These are phyloP conservation scores for Lentinula detonsa DNA, from an alignment of 768 basidiomycete species.

Conservation along the genomic window DNA sequence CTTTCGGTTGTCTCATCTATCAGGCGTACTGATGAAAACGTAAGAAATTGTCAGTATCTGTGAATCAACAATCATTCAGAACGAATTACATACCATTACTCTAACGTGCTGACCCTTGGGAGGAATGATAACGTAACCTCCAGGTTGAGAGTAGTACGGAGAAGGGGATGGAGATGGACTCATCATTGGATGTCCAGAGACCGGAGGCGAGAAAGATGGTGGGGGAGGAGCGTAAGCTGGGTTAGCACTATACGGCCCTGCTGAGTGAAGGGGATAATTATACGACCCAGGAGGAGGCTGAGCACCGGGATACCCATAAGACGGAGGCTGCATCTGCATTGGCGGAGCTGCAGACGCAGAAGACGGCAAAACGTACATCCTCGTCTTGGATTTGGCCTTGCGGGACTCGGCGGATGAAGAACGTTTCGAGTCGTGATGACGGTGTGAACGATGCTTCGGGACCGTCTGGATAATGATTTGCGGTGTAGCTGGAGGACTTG, in stretches of 20 bases:
- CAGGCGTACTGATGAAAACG: neutral
- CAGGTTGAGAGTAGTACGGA: neutral
- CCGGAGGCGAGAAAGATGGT: neutral
- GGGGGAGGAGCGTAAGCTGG: neutral
- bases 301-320: neutral
- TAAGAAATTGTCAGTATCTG: neutral
- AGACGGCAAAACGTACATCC: neutral
- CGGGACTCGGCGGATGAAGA: neutral
- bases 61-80: neutral
- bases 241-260: neutral
- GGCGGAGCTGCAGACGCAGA: neutral
- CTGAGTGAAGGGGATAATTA: neutral
- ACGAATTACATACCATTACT: neutral
- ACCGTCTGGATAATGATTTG: constrained; percentile 1
- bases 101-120: neutral
- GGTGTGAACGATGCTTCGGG: constrained; percentile 1
- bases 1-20: neutral
- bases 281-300: constrained; percentile 1
- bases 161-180: neutral
- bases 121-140: neutral
- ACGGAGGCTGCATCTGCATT: neutral
- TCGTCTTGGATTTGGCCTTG: neutral
- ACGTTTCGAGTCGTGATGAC: neutral
- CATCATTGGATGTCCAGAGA: neutral
- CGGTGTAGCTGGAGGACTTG: neutral